Base-by-base conservation (phyloP, 2,329 filamentous ascomycete species). In the Paraphaeosphaeria minitans region DNA sequence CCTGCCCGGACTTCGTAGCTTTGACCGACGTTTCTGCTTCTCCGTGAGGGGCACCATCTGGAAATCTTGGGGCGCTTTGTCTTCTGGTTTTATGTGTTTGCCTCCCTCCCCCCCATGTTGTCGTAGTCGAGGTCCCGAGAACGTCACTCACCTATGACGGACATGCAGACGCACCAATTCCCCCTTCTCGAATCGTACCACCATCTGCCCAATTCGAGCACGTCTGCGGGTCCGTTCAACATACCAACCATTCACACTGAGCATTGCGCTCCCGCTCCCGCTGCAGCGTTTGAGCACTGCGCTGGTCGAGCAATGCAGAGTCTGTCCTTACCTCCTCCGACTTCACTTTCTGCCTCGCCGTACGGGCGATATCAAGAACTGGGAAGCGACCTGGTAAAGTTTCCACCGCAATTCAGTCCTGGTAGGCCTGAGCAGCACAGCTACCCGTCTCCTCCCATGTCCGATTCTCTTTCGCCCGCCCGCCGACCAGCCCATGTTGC, bases 361-460 rank as follows among this genome's bases (percentile, higher is more conserved):
- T 73, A 70, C 64, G 73, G 75, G 73, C 73, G 71, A 66, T 68
- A 65, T 67, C 66, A 70, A 71, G 73, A 75, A 61, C 67, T 69
- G 67, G 72, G 72, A 61, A 66, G 66, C 65, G 66, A 67, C 61
- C 71, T 75, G 70, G 68, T 65, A 60, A 75, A 74, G 55, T 66
- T 71, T 39, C 68, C 69, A 43, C 60, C 67, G 49, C 70, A 74
- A 65, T 72, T 75, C 71, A 74, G 74, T 70, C 72, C 73, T 59
- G 65, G 55, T 57, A 63, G 70, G 68, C 60, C 73, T 73, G 71
- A 73, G 64, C 70, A 70, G 55, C 66, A 72, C 62, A 69, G 70
- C 66, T 82, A 82, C 71, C 80, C 79, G 59, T 82, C 80, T 67
- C 80, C 80, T 72, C 80, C 80, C 73, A 83, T 83, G 81, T 82